Conservation (phyloP, 441 rosid species). For the Eutrema salsugineum region DNA sequence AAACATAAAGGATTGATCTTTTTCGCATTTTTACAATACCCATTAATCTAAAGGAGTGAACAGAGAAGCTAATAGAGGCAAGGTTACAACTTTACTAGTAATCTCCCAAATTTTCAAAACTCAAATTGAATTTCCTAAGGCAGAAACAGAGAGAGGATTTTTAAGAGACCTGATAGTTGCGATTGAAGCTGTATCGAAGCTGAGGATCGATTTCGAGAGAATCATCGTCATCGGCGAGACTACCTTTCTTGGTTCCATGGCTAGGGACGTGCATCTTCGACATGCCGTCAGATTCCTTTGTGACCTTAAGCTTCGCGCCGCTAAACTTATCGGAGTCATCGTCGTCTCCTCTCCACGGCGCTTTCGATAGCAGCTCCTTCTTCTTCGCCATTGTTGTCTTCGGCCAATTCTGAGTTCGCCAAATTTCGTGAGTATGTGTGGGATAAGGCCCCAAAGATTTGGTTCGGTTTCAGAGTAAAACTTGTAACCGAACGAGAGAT, state of each 20-base stretch:
- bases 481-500: neutral
- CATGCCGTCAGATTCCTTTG: slow-evolving; percentile 63
- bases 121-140: neutral
- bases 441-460: neutral
- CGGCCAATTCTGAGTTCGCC: neutral
- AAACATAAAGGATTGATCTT: neutral
- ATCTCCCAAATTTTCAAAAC: neutral
- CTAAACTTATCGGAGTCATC: slow-evolving; percentile 52
- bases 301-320: slow-evolving; percentile 75
- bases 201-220: slow-evolving; percentile 75
- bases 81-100: neutral
- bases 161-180: slow-evolving; percentile 60
- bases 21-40: neutral
- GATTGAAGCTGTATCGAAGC: slow-evolving; percentile 94
- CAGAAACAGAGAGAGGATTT: neutral
- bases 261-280: slow-evolving; percentile 87
- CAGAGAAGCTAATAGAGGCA: no score
- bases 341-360: slow-evolving; percentile 88
- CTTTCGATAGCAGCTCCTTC: slow-evolving; percentile 71
- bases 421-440: neutral
- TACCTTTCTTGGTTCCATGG: slow-evolving; percentile 21
- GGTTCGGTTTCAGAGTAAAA: slow-evolving; percentile 16
- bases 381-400: slow-evolving; percentile 36
- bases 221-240: slow-evolving; percentile 40
- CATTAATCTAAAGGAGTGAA: neutral